Evolutionary conservation across 257 asterid genomes (phyloP).

Genomic region (Oldenlandia corymbosa): DNA sequence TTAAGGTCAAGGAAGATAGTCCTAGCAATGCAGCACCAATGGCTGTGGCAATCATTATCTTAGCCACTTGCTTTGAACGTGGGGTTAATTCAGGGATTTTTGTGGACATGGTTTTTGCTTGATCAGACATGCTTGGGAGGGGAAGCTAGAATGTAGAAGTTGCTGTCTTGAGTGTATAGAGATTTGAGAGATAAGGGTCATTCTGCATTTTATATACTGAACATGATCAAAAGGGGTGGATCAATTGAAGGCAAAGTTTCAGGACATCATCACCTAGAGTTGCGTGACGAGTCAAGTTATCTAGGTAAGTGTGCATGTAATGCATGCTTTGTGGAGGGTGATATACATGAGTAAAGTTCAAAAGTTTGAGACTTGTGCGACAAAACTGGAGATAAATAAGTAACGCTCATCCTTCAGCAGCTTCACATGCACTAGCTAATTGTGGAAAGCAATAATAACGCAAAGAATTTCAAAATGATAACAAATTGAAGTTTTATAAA

Average conservation of each 20-base stretch:
- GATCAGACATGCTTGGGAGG: conserved; percentile 23
- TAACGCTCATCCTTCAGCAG: neutral
- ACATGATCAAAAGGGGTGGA: neutral
- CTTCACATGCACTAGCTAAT: neutral
- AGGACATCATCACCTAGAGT: conserved; percentile 20
- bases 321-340: neutral
- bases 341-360: neutral
- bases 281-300: conserved; percentile 11
- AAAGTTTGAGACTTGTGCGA: neutral
- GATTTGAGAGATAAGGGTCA: neutral
- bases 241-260: neutral
- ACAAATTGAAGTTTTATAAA: neutral
- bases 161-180: neutral
- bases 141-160: neutral
- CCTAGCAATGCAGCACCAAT: conserved; percentile 34
- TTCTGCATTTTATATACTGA: neutral
- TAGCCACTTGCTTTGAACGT: conserved; percentile 7
- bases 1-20: conserved; percentile 31
- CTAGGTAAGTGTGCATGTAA: conserved; percentile 14
- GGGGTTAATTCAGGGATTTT: conserved; percentile 15
- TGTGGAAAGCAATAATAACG: neutral
- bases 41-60: conserved; percentile 24
- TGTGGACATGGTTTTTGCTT: conserved; percentile 18
- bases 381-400: neutral
- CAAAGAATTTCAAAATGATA: neutral